phyloP scores from a whole-genome alignment of 805 yeast genomes.

The Pichia rugopelliculosa region DNA sequence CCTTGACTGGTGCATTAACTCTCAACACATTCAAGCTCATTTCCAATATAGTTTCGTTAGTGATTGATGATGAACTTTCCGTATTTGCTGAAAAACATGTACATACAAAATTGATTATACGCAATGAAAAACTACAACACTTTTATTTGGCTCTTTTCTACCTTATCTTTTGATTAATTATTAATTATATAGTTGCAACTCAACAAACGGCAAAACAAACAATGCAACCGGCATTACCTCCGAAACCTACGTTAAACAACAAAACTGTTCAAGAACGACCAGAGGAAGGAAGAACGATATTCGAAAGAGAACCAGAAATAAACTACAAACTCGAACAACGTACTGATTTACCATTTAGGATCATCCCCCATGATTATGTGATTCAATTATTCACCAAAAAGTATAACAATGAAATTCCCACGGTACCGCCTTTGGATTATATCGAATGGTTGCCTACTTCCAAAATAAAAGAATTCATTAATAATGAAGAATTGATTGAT shows the following conservation, averaged over 20 bases:
- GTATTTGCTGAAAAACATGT: neutral
- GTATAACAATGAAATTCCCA: neutral
- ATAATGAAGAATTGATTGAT: constrained; percentile 12
- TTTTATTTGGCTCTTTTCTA: too few species aligned
- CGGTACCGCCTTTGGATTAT: constrained; percentile 16
- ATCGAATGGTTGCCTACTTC: constrained; percentile 18
- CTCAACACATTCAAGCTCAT: constrained; percentile 27
- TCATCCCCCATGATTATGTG: neutral
- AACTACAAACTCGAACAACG: neutral
- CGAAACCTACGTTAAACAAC: neutral
- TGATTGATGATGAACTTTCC: neutral
- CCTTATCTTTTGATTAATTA: neutral
- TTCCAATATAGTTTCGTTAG: neutral
- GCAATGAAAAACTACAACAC: too few species aligned
- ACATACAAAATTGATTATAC: too few species aligned
- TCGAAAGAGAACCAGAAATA: neutral
- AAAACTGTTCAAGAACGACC: neutral
- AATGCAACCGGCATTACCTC: constrained; percentile 3
- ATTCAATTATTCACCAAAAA: neutral
- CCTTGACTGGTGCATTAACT: constrained; percentile 33
- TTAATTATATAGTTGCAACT: too few species aligned
- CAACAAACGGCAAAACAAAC: neutral
- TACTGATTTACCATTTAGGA: constrained; percentile 1
- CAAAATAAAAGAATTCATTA: constrained; percentile 17
- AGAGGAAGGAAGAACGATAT: neutral